Evolutionary conservation across 208 protist species (phyloP).

Genomic region (Leishmania martiniquensis): DNA sequence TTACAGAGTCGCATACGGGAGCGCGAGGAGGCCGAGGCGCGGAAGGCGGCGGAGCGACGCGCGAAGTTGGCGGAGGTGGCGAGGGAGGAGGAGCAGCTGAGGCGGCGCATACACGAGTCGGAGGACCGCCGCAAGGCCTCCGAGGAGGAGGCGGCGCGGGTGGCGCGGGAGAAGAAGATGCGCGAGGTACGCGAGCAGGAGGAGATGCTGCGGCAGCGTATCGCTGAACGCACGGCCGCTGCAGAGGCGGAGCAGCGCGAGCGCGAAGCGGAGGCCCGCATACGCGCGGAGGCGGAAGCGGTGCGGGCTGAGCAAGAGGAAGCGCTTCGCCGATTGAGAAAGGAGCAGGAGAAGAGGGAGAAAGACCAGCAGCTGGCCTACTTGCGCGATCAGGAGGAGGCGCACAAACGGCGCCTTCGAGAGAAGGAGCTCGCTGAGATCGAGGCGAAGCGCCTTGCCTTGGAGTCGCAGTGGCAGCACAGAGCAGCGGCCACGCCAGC

Average conservation of each 20-base stretch:
- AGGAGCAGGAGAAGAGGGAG: slow-evolving; percentile 28
- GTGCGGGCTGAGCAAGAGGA: slow-evolving; percentile 42
- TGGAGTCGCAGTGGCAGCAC: slow-evolving; percentile 28
- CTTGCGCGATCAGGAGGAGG: slow-evolving; percentile 62
- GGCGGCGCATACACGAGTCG: slow-evolving; percentile 47
- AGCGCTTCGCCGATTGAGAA: slow-evolving; percentile 40
- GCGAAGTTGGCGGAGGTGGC: slow-evolving; percentile 52
- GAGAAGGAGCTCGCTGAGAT: slow-evolving; percentile 59
- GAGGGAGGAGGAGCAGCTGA: slow-evolving; percentile 71
- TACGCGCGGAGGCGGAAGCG: slow-evolving; percentile 30
- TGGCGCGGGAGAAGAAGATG: slow-evolving; percentile 40
- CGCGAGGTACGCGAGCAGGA: slow-evolving; percentile 73
- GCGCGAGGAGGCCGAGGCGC: slow-evolving; percentile 26
- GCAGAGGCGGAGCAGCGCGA: slow-evolving; percentile 17
- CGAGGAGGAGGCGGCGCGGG: slow-evolving; percentile 35
- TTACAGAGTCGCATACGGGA: slow-evolving; percentile 44
- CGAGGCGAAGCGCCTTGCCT: slow-evolving; percentile 23
- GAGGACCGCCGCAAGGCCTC: slow-evolving; percentile 49
- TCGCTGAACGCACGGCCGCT: slow-evolving; percentile 43
- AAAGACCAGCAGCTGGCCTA: slow-evolving; percentile 43
- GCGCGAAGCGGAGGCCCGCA: slow-evolving; percentile 26
- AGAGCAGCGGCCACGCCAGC: neutral
- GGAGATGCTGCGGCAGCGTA: slow-evolving; percentile 54
- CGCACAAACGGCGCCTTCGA: slow-evolving; percentile 47
- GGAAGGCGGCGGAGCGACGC: slow-evolving; percentile 40